A percentile compares a stretch with the other conserved stretches of the same genome.
phyloP scores from a whole-genome alignment of 441 rosid genomes.

The Pelargonium australe region DNA sequence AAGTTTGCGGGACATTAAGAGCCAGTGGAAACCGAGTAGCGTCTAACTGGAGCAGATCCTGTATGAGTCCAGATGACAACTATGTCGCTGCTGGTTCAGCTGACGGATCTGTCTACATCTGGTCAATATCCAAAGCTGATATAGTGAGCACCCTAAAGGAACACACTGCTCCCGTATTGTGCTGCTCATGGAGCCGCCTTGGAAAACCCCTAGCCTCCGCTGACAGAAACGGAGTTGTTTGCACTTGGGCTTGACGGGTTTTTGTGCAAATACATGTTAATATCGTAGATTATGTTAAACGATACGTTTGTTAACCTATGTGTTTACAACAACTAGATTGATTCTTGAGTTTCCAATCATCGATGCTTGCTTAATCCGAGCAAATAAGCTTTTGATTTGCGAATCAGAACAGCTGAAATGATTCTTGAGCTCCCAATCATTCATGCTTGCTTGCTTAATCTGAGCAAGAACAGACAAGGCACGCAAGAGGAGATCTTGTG shows the following conservation, averaged over 20 bases:
- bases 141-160: conserved; percentile 76
- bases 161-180: conserved; percentile 63
- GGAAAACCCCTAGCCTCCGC: conserved; percentile 88
- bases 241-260: conserved; percentile 59
- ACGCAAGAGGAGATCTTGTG: too few species aligned
- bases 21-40: conserved; percentile 83
- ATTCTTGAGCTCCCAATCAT: too few species aligned
- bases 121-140: conserved; percentile 75
- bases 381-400: too few species aligned
- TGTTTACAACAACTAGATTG: too few species aligned
- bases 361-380: too few species aligned
- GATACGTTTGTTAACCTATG: too few species aligned
- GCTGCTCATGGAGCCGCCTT: conserved; percentile 90
- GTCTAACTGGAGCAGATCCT: conserved; percentile 93
- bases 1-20: conserved; percentile 70
- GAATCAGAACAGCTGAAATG: too few species aligned
- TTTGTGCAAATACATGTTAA: not conserved
- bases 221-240: conserved; percentile 72
- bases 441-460: too few species aligned
- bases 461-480: too few species aligned
- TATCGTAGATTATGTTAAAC: not conserved
- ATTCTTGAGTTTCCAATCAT: too few species aligned
- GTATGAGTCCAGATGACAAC: conserved; percentile 79
- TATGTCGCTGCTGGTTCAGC: conserved; percentile 90
- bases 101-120: conserved; percentile 71